Base-by-base conservation (phyloP, 2,329 filamentous ascomycete genomes). In the Plenodomus biglobosus region DNA sequence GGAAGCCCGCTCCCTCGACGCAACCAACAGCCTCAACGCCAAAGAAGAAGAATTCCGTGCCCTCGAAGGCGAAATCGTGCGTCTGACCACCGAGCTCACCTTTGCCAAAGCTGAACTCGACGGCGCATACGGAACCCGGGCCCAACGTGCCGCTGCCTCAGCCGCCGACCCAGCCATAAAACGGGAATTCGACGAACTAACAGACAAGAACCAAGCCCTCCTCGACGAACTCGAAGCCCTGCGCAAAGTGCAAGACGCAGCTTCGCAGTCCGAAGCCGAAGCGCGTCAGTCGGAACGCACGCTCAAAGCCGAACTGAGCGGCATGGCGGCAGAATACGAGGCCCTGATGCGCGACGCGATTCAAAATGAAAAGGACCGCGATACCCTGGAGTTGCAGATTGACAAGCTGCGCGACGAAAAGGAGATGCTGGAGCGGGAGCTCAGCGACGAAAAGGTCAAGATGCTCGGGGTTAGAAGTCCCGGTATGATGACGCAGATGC, bases 21-120 rank as follows among this genome's bases (percentile, higher is more conserved):
- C 61, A 1, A 60, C 64, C 10, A 62, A 64, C 13, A 53, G 53
- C 1, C 56, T 71, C 20, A 64, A 63, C 13, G 58, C 59, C 5
- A 72, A 72, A 36, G 68, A 70, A 43, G 59, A 71, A 39, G 69
- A 72, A 22, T 61, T 72, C 39, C 64, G 65, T 24, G 61, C 61
- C 36, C 59, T 87, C 32, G 85, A 87, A 64, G 76, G 80, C 46
- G 82, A 87, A 61, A 77, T 87, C 42, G 84, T 86, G 3, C 78
- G 82, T 43, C 75, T 86, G 5, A 85, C 84, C 30, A 88, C 85
- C 2, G 86, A 97, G 75, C 81, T 97, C 36, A 95, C 92, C n/a
- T 86, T 97, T 58, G 90, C 88, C 20, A 84, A 85, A 65, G 90
- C 92, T 44, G 92, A 97, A 71, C 88, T 97, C 20, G 94, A 96